Base-by-base conservation (phyloP, 768 basidiomycete genomes). In the Boletus sensibilis region DNA sequence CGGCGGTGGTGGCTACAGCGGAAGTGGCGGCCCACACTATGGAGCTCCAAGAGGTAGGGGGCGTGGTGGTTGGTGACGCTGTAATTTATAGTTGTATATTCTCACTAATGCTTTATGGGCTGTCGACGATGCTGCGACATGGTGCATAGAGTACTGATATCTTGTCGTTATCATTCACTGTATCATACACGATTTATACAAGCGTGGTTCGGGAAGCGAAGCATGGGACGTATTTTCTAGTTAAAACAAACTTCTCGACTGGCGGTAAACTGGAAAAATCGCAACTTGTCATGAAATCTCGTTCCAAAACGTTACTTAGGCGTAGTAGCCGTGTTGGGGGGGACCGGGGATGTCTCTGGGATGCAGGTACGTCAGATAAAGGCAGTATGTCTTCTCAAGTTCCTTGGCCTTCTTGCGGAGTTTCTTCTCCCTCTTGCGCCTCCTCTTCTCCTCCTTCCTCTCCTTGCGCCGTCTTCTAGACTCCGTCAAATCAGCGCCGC, bases 361-460 rank as follows among this genome's bases (percentile, higher is more conserved):
- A 16, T 72, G 60, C 21, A 84, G 58, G 65, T 79, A 88, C 11
- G 76, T 78, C 50, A 91, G 63, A 66, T 85, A 90, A 37, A 92
- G 69, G 3, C 82, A 64, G 66, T 88, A 92, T 52, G 76, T 79
- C 71, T 79, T 86, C 61, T 84, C 84, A 39, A 77, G 79, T 55
- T 82, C 82, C 65, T 77, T 84, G 40, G 79, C 81, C 68, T 80
- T 83, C 64, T 74, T 79, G 65, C 79, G 80, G 45, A 78, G 73
- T 66, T 82, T 86, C 78, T 80, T 87, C 67, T 89, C 86, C 73
- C 77, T 85, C 60, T 78, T 78, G 59, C 80, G 81, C 61, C 79
- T 78, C 71, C 76, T 85, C 70, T 79, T 83, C 65, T 88, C 88
- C 2, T 79, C 80, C 58, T 79, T 79, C 55, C 76, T 78, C 63